Conservation (phyloP, 768 basidiomycete species). For the Agrocybe pediades region DNA sequence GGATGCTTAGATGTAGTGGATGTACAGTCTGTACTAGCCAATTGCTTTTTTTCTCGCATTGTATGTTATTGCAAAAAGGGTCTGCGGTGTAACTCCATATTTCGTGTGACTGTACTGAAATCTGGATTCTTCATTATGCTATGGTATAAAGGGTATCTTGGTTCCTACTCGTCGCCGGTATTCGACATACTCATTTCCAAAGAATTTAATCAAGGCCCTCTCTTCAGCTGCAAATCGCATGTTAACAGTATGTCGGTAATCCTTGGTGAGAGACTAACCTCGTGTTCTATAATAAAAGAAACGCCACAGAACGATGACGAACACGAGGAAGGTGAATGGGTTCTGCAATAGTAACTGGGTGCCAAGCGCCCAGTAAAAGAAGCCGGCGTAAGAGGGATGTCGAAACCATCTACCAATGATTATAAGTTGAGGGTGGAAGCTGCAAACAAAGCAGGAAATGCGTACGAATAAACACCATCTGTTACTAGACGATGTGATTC, state of each 20-base stretch:
- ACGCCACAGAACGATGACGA: conserved; percentile 69
- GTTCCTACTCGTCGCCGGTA: conserved; percentile 84
- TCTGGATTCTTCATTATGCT: conserved; percentile 7
- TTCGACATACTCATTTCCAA: conserved; percentile 81
- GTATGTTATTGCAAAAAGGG: neutral
- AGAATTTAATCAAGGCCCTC: conserved; percentile 75
- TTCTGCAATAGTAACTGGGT: conserved; percentile 94
- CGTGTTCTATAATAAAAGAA: conserved; percentile 85
- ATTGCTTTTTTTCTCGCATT: conserved; percentile 3
- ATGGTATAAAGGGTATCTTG: conserved; percentile 84
- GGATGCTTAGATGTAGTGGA: conserved; percentile 29
- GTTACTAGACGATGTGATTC: conserved; percentile 81
- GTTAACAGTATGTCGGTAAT: neutral
- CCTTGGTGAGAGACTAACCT: conserved; percentile 49
- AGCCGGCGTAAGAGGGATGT: conserved; percentile 96
- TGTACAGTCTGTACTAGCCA: conserved; percentile 10
- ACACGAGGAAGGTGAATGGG: conserved; percentile 68
- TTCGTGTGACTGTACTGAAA: no score
- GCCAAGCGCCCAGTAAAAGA: conserved; percentile 97
- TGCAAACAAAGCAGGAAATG: conserved; percentile 19
- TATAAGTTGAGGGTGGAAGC: neutral
- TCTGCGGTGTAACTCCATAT: neutral
- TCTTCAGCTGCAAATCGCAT: conserved; percentile 71
- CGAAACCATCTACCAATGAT: conserved; percentile 65
- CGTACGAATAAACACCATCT: conserved; percentile 83